Conservation (phyloP, 1,284 basidiomycete genomes). For the Ganoderma meredithae region DNA sequence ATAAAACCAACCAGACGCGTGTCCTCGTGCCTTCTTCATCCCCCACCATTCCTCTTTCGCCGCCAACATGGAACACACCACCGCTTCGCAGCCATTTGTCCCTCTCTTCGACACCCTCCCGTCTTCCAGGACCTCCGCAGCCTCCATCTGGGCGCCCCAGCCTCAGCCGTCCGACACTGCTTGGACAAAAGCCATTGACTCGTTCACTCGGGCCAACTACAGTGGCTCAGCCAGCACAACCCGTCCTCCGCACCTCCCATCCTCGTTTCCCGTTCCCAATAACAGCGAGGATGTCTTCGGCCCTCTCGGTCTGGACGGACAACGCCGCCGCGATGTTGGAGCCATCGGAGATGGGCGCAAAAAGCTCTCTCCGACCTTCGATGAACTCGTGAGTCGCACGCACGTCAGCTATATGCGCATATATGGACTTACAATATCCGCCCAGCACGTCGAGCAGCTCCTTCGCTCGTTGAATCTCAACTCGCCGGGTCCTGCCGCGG, state of each 20-base stretch:
- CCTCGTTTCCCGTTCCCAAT: constrained; percentile 39
- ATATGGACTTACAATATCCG: constrained; percentile 32
- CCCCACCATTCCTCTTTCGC: constrained; percentile 31
- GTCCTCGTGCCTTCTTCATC: constrained; percentile 25
- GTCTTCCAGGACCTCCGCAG: constrained; percentile 39
- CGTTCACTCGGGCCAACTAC: constrained; percentile 60
- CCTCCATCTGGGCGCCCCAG: constrained; percentile 81
- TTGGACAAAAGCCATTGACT: constrained; percentile 70
- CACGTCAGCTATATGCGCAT: constrained; percentile 35
- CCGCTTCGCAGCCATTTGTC: constrained; percentile 37
- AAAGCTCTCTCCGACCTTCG: constrained; percentile 61
- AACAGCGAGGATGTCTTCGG: constrained; percentile 72
- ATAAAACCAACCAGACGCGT: constrained; percentile 36
- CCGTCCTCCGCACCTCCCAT: constrained; percentile 36
- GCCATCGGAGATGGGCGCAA: constrained; percentile 81
- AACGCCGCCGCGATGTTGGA: constrained; percentile 60
- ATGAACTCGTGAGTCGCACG: constrained; percentile 55
- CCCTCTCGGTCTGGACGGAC: constrained; percentile 43
- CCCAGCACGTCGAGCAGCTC: constrained; percentile 77
- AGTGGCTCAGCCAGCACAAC: constrained; percentile 28
- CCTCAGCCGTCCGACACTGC: constrained; percentile 68
- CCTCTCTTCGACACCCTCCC: constrained; percentile 40
- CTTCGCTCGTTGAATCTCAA: constrained; percentile 77
- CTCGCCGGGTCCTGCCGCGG: constrained; percentile 64
- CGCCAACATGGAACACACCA: constrained; percentile 37